A percentile compares a stretch with the other conserved stretches of the same genome.
These are phyloP conservation scores for Beta lomatogona DNA, from an alignment of 179 eudicot genomes.

Conservation along the genomic window DNA sequence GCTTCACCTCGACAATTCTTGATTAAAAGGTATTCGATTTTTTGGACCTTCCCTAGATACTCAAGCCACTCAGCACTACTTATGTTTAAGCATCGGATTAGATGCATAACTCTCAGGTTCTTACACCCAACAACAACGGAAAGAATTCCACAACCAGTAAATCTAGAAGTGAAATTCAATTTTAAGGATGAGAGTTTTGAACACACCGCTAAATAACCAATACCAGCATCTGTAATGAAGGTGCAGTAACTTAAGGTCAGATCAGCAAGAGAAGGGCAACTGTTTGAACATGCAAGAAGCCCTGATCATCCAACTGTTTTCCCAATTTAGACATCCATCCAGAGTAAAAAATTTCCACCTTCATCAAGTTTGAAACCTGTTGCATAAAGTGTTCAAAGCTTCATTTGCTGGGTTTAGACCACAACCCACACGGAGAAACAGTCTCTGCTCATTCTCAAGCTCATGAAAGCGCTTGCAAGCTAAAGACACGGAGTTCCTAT, in stretches of 20 bases:
- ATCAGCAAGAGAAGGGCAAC: constrained; percentile 56
- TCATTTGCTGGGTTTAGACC: constrained; percentile 83
- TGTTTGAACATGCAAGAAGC: constrained; percentile 53
- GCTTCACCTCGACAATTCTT: constrained; percentile 82
- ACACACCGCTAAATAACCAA: constrained; percentile 65
- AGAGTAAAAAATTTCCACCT: constrained; percentile 69
- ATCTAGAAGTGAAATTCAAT: constrained; percentile 68
- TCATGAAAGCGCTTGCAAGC: constrained; percentile 68
- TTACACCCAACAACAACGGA: constrained; percentile 75
- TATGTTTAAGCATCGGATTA: too few species aligned
- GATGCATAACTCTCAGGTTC: constrained; percentile 57
- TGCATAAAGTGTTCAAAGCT: constrained; percentile 62
- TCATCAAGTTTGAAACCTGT: constrained; percentile 69
- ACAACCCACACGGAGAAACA: constrained; percentile 69
- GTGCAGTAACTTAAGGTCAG: constrained; percentile 86
- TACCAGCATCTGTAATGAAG: constrained; percentile 78
- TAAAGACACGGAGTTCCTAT: constrained; percentile 74
- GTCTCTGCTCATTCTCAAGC: constrained; percentile 72
- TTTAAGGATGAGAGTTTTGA: constrained; percentile 69
- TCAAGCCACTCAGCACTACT: constrained; percentile 82
- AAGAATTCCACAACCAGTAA: constrained; percentile 82
- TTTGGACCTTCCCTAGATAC: constrained; percentile 71
- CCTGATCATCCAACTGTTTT: constrained; percentile 83
- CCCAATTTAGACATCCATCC: constrained; percentile 95
- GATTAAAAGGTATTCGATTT: constrained; percentile 61